phyloP scores from a whole-genome alignment of 805 yeast species.

The Candida jianshihensis region DNA sequence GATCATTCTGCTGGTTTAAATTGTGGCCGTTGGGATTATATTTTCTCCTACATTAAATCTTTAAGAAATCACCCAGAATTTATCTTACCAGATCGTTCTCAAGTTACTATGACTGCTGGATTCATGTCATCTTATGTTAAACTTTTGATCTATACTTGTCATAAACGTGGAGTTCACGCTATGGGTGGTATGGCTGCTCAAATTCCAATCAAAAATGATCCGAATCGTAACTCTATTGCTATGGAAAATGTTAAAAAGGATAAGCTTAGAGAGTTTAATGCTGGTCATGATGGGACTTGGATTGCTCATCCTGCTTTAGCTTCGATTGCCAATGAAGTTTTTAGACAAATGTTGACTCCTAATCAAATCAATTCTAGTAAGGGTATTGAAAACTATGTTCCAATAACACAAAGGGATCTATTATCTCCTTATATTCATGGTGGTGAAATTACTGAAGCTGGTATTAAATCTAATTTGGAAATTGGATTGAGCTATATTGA shows the following conservation, averaged over 20 bases:
- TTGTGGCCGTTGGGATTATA: constrained; percentile 89
- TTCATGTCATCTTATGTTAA: constrained; percentile 76
- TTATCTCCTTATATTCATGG: constrained; percentile 56
- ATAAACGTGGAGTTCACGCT: constrained; percentile 74
- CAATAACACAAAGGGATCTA: constrained; percentile 46
- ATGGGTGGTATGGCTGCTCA: constrained; percentile 93
- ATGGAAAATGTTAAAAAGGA: constrained; percentile 69
- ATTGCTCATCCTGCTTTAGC: constrained; percentile 84
- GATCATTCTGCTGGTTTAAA: constrained; percentile 75
- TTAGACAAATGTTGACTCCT: constrained; percentile 76
- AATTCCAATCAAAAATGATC: constrained; percentile 71
- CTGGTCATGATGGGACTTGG: constrained; percentile 88
- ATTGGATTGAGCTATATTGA: constrained; percentile 79
- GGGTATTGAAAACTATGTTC: constrained; percentile 32
- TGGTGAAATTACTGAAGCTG: constrained; percentile 60
- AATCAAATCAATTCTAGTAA: constrained; percentile 51
- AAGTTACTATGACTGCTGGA: constrained; percentile 74
- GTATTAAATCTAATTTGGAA: constrained; percentile 64
- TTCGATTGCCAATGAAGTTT: constrained; percentile 62
- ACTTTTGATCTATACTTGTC: constrained; percentile 66
- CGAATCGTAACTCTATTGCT: constrained; percentile 54
- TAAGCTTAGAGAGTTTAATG: constrained; percentile 66
- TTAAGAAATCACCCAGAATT: constrained; percentile 61
- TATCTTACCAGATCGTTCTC: constrained; percentile 72
- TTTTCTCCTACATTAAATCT: constrained; percentile 72